phyloP scores from a whole-genome alignment of 352 stramenopile species.

The Phytophthora lateralis region DNA sequence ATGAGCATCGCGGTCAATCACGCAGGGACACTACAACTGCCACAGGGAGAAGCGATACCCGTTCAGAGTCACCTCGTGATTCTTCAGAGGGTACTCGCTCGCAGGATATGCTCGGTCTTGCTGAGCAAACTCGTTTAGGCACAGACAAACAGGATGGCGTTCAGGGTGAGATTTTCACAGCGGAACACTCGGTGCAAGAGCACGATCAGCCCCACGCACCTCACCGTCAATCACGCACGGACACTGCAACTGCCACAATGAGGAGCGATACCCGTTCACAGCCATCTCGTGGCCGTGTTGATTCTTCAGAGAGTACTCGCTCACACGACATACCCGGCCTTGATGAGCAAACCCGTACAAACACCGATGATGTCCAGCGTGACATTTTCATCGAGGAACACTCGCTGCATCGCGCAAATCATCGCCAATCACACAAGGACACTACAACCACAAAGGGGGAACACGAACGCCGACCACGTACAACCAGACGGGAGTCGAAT shows the following conservation, averaged over 20 bases:
- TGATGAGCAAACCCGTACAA: too few species aligned
- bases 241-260: neutral
- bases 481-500: neutral
- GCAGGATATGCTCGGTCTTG: neutral
- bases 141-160: too few species aligned
- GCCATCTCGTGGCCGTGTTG: neutral
- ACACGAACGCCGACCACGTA: neutral
- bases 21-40: too few species aligned
- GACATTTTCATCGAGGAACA: neutral
- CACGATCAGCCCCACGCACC: neutral
- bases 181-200: neutral
- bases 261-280: neutral
- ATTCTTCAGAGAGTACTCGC: neutral
- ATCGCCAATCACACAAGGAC: neutral
- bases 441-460: neutral
- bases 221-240: neutral
- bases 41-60: too few species aligned
- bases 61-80: neutral
- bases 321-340: neutral
- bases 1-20: neutral
- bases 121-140: too few species aligned
- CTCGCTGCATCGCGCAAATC: neutral
- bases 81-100: neutral
- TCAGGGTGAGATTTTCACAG: too few species aligned
- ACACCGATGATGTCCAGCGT: neutral